These are phyloP conservation scores for Ligustrum vulgare DNA, from an alignment of 257 asterid species.

Conservation along the genomic window DNA sequence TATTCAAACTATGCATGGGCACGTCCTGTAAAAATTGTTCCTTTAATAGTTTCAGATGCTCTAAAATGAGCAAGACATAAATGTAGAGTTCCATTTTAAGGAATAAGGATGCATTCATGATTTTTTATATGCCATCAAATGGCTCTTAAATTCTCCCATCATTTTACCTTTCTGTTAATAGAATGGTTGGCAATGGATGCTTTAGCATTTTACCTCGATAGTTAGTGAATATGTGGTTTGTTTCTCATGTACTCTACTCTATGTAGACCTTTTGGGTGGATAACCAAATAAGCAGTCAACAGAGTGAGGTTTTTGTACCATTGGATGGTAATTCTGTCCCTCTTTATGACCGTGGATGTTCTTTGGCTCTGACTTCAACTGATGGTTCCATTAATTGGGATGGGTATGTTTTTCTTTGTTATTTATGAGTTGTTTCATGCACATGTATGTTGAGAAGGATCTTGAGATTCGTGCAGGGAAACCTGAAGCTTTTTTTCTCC, in stretches of 20 bases:
- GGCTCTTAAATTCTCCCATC: neutral
- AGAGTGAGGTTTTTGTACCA: slow-evolving; percentile 50
- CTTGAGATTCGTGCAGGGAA: neutral
- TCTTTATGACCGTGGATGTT: slow-evolving; percentile 86
- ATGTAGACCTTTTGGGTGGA: slow-evolving; percentile 91
- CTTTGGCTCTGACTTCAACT: slow-evolving; percentile 71
- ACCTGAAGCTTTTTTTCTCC: neutral
- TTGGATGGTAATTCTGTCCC: slow-evolving; percentile 80
- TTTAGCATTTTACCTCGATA: slow-evolving; percentile 14
- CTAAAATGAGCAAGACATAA: slow-evolving; percentile 11
- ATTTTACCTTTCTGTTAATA: neutral
- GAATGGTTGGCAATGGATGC: slow-evolving; percentile 12
- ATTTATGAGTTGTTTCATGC: slow-evolving; percentile 14
- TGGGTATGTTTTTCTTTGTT: slow-evolving; percentile 47
- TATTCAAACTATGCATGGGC: neutral
- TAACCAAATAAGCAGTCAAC: slow-evolving; percentile 38
- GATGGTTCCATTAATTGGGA: slow-evolving; percentile 64
- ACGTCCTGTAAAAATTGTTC: neutral
- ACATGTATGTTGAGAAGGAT: neutral
- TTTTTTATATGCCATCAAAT: neutral
- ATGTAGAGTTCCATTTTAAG: slow-evolving; percentile 12
- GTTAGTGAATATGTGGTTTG: slow-evolving; percentile 1
- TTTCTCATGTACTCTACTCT: slow-evolving; percentile 20
- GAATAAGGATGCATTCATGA: slow-evolving; percentile 10
- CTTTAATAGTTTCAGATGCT: slow-evolving; percentile 10